phyloP scores from a whole-genome alignment of 768 basidiomycete genomes.

The Boletus tomentosulus region DNA sequence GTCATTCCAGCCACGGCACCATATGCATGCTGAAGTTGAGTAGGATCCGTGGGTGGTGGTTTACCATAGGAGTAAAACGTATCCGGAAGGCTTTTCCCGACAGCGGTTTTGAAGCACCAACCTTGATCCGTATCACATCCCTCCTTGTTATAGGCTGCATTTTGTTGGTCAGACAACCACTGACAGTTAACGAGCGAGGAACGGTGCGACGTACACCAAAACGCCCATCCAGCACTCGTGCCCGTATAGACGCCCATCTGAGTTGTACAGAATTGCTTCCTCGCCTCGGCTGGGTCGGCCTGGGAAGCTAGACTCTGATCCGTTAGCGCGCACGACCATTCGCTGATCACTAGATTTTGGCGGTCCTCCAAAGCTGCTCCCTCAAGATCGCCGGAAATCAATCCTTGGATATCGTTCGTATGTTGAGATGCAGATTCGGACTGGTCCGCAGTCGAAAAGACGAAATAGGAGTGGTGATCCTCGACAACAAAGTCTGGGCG shows the following conservation, averaged over 20 bases:
- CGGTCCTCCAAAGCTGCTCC: constrained; percentile 30
- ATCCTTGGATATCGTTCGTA: constrained; percentile 33
- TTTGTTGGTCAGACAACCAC: background rate
- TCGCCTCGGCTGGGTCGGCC: constrained; percentile 39
- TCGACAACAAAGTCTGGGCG: constrained; percentile 61
- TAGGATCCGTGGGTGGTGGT: constrained; percentile 18
- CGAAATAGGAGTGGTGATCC: constrained; percentile 73
- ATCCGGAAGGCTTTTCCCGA: constrained; percentile 51
- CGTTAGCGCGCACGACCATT: constrained; percentile 51
- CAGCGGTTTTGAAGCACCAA: constrained; percentile 67
- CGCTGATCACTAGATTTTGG: constrained; percentile 45
- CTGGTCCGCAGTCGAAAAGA: constrained; percentile 55
- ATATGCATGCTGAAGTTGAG: constrained; percentile 20
- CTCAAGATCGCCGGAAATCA: constrained; percentile 8
- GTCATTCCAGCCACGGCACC: constrained; percentile 12
- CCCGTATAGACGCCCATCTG: constrained; percentile 58
- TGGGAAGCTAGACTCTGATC: constrained; percentile 47
- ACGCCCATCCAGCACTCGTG: constrained; percentile 58
- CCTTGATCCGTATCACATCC: constrained; percentile 52
- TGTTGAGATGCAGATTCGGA: constrained; percentile 42
- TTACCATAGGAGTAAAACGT: constrained; percentile 53
- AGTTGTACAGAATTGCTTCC: constrained; percentile 49
- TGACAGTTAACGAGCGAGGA: background rate
- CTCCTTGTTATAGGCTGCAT: constrained; percentile 57
- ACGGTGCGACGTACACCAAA: constrained; percentile 52